These are phyloP conservation scores for Knoxia roxburghii DNA, from an alignment of 257 asterid genomes.

Conservation along the genomic window DNA sequence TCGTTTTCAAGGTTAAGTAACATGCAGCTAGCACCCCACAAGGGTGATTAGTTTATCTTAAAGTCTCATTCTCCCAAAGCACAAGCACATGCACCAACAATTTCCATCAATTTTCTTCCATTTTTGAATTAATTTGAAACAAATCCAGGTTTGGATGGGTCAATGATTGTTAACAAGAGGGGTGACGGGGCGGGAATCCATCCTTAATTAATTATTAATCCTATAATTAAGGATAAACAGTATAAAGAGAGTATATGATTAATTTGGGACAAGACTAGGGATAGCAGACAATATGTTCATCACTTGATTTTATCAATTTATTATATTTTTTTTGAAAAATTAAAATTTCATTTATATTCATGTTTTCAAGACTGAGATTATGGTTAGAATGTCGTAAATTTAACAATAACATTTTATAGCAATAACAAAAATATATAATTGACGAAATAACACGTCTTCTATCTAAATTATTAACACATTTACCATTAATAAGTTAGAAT, in stretches of 20 bases:
- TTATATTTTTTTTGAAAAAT: too few relatives aligned
- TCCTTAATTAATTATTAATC: too few relatives aligned
- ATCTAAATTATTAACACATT: too few relatives aligned
- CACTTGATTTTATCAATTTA: too few relatives aligned
- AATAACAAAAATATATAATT: too few relatives aligned
- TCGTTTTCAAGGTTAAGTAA: neutral
- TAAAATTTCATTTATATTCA: too few relatives aligned
- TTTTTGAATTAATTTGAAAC: neutral
- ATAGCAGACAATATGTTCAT: neutral
- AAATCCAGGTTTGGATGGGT: neutral
- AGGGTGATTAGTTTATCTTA: constrained; percentile 2
- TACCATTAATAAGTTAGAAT: too few relatives aligned
- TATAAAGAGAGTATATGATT: neutral
- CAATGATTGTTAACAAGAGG: neutral
- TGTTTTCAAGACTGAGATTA: too few relatives aligned
- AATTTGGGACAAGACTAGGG: neutral
- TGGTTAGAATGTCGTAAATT: too few relatives aligned
- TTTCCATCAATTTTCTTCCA: neutral
- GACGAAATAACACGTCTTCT: too few relatives aligned
- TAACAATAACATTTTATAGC: too few relatives aligned
- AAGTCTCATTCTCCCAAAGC: constrained; percentile 12
- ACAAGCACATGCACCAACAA: constrained; percentile 10
- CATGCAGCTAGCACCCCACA: constrained; percentile 13
- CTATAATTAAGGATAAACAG: neutral
- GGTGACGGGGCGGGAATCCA: too few relatives aligned